Percentiles rank a stretch among this genome's conserved stretches.
Evolutionary conservation across 2,329 filamentous ascomycete species (phyloP).

Genomic region (Colletotrichum melonis): DNA sequence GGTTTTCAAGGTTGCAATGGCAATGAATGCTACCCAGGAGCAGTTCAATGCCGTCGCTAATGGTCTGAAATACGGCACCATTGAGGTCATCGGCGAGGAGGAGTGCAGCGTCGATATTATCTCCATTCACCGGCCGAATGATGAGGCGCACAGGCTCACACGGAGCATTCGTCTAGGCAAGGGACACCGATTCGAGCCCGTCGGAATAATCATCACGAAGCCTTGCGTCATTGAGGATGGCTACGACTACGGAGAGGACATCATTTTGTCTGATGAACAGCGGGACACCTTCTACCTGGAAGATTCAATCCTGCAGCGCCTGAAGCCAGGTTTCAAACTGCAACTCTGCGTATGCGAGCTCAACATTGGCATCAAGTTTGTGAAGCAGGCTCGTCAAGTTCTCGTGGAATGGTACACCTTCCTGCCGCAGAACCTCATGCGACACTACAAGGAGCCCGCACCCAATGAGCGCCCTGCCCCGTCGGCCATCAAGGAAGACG

Average conservation of each 20-base stretch:
- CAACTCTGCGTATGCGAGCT: slow-evolving; percentile 66
- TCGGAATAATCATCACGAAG: slow-evolving; percentile 59
- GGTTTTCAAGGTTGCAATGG: slow-evolving; percentile 57
- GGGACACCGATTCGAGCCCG: slow-evolving; percentile 49
- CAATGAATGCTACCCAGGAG: slow-evolving; percentile 45
- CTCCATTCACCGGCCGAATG: slow-evolving; percentile 57
- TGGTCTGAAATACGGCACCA: slow-evolving; percentile 40
- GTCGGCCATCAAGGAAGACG: slow-evolving; percentile 51
- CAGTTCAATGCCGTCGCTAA: not conserved
- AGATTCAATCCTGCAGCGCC: slow-evolving; percentile 59
- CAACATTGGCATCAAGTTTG: slow-evolving; percentile 72
- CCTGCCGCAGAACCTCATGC: slow-evolving; percentile 77
- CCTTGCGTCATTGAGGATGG: slow-evolving; percentile 60
- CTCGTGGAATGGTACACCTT: slow-evolving; percentile 73
- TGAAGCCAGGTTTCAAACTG: slow-evolving; percentile 75
- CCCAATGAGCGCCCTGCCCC: slow-evolving; percentile 57
- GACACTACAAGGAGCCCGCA: slow-evolving; percentile 69
- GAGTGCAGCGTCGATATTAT: slow-evolving; percentile 72
- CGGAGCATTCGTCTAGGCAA: slow-evolving; percentile 45
- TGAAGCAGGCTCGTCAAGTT: slow-evolving; percentile 67
- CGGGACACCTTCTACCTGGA: slow-evolving; percentile 74
- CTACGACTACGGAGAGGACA: slow-evolving; percentile 50
- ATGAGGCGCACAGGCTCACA: slow-evolving; percentile 56
- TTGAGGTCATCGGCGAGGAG: slow-evolving; percentile 57
- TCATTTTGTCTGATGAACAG: not conserved